Evolutionary conservation across 2,329 filamentous ascomycete genomes (phyloP).

Genomic region (Fusarium nanum): DNA sequence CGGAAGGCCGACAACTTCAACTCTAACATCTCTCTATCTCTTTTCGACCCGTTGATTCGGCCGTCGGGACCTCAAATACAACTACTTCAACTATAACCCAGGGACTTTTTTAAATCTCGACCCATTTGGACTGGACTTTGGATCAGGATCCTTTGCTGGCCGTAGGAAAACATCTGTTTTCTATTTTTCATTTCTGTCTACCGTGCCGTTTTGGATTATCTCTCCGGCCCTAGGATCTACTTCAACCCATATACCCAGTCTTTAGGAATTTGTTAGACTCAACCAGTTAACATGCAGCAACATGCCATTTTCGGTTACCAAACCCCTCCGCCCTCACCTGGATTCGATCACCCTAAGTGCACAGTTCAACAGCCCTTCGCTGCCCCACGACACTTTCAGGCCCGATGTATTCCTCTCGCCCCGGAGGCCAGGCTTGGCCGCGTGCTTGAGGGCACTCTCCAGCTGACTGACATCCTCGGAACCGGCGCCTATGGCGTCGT

Average conservation of each 20-base stretch:
- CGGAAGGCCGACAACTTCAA: slow-evolving; percentile 33
- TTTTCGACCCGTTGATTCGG: slow-evolving; percentile 65
- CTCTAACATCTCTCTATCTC: slow-evolving; percentile 32
- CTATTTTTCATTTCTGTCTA: slow-evolving; percentile 41
- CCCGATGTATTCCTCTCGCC: slow-evolving; percentile 66
- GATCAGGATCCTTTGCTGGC: slow-evolving; percentile 45
- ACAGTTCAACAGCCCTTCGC: slow-evolving; percentile 54
- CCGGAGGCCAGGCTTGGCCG: slow-evolving; percentile 90
- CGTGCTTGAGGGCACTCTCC: slow-evolving; percentile 83
- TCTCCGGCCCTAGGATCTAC: slow-evolving; percentile 36
- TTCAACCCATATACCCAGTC: slow-evolving; percentile 33
- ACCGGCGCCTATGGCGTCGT: slow-evolving; percentile 97
- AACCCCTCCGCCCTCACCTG: slow-evolving; percentile 68
- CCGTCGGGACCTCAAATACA: slow-evolving; percentile 50
- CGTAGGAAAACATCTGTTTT: slow-evolving; percentile 45
- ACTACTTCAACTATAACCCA: slow-evolving; percentile 39
- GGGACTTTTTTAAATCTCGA: slow-evolving; percentile 38
- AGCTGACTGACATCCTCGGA: slow-evolving; percentile 86
- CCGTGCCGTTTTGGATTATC: slow-evolving; percentile 42
- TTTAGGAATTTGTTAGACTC: slow-evolving; percentile 45
- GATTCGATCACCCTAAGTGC: slow-evolving; percentile 63
- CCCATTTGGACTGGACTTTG: slow-evolving; percentile 47
- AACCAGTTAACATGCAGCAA: slow-evolving; percentile 68
- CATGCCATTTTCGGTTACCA: slow-evolving; percentile 67
- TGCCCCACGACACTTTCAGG: slow-evolving; percentile 54